Evolutionary conservation across 2,329 filamentous ascomycete genomes (phyloP).

Genomic region (Epichloe bromicola): DNA sequence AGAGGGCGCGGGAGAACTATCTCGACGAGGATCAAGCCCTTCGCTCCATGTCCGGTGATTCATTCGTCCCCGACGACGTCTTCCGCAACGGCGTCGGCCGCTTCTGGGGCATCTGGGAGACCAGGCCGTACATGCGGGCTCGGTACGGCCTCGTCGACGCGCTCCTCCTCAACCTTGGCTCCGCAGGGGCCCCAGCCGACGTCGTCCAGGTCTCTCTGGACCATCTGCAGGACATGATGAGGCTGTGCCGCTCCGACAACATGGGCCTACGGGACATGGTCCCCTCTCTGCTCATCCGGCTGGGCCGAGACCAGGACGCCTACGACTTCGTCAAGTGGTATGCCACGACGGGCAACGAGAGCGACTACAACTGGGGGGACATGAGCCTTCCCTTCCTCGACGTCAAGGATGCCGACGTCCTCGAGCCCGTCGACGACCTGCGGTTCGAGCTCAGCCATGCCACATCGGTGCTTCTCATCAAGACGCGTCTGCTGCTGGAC

Average conservation of each 20-base stretch:
- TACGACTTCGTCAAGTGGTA: slow-evolving; percentile 31
- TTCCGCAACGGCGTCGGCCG: slow-evolving; percentile 26
- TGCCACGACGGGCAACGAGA: slow-evolving; percentile 6
- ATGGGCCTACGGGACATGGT: slow-evolving; percentile 27
- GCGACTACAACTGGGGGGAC: slow-evolving; percentile 12
- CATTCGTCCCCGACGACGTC: slow-evolving; percentile 15
- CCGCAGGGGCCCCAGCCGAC: slow-evolving; percentile 13
- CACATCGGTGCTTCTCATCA: slow-evolving; percentile 10
- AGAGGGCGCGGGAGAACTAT: slow-evolving; percentile 1
- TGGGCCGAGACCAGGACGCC: slow-evolving; percentile 36
- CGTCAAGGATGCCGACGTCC: slow-evolving; percentile 23
- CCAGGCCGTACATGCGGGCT: slow-evolving; percentile 31
- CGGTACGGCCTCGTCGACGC: slow-evolving; percentile 18
- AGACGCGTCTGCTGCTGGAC: slow-evolving; percentile 13
- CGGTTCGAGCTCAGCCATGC: slow-evolving; percentile 9
- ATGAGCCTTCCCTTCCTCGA: slow-evolving; percentile 16
- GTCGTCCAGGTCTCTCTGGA: slow-evolving; percentile 22
- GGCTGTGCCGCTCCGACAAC: slow-evolving; percentile 30
- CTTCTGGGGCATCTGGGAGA: slow-evolving; percentile 29
- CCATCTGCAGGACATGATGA: slow-evolving; percentile 30
- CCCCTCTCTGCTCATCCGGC: slow-evolving; percentile 29
- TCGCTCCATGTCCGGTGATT: slow-evolving; percentile 16
- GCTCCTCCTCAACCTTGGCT: slow-evolving; percentile 17
- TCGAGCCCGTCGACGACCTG: slow-evolving; percentile 19
- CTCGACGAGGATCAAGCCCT: slow-evolving; percentile 23